phyloP scores from a whole-genome alignment of 345 rosid genomes.

The Erysimum cheiranthoides region DNA sequence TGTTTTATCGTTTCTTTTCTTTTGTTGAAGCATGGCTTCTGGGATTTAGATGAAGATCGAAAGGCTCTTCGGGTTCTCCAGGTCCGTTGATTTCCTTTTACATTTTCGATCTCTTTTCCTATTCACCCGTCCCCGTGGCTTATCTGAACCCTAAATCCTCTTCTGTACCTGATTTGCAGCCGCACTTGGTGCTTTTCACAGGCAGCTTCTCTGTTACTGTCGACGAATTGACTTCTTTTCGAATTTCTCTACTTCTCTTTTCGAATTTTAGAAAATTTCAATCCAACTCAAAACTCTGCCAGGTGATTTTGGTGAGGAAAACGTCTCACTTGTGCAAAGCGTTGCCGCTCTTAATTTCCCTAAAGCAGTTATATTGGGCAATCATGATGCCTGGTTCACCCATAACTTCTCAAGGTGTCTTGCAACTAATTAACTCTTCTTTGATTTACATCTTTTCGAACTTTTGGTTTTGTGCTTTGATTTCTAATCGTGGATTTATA shows the following conservation, averaged over 20 bases:
- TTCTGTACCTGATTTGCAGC: conserved; percentile 56
- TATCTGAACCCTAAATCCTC: conserved; percentile 8
- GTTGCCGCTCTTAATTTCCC: conserved; percentile 66
- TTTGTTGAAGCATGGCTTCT: conserved; percentile 70
- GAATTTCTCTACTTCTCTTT: conserved; percentile 30
- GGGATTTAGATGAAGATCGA: conserved; percentile 76
- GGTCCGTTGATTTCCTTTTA: conserved; percentile 48
- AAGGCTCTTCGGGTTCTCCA: conserved; percentile 72
- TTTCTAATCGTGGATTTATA: conserved; percentile 5
- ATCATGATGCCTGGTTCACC: conserved; percentile 89
- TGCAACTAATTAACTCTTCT: neutral
- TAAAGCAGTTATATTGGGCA: conserved; percentile 82
- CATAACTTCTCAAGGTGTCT: conserved; percentile 50
- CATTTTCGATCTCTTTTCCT: neutral
- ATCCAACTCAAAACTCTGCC: conserved; percentile 17
- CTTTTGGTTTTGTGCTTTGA: conserved; percentile 8
- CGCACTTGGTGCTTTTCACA: conserved; percentile 94
- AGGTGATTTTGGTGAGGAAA: conserved; percentile 95
- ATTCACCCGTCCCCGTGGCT: neutral
- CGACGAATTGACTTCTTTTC: neutral
- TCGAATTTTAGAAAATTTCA: neutral
- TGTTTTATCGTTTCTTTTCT: neutral
- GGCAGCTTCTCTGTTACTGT: conserved; percentile 46
- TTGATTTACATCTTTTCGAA: neutral
- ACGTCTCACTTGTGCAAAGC: conserved; percentile 69